Evolutionary conservation across 129 eudicot species (phyloP).

Genomic region (Mikania micrantha): DNA sequence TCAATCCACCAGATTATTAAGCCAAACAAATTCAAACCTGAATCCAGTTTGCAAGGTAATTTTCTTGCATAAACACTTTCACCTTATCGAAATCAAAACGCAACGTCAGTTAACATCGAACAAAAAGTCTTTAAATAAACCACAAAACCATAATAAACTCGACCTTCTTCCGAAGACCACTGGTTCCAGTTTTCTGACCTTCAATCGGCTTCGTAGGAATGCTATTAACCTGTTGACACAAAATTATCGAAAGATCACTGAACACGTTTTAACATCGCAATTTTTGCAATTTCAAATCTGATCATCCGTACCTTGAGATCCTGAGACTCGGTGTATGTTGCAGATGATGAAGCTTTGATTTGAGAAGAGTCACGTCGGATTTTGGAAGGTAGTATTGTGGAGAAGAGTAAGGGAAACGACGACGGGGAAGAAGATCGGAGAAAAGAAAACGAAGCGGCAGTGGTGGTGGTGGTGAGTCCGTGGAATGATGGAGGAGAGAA

Average conservation of each 20-base stretch:
- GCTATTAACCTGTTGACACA: constrained; percentile 37
- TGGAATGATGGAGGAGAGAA: constrained; percentile 21
- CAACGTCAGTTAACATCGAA: constrained; percentile 12
- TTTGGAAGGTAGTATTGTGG: constrained; percentile 16
- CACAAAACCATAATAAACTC: neutral
- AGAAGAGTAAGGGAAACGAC: constrained; percentile 7
- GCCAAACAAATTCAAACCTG: constrained; percentile 50
- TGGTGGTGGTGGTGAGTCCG: constrained; percentile 3
- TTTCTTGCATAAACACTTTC: constrained; percentile 83
- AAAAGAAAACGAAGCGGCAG: constrained; percentile 20
- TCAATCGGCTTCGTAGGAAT: constrained; percentile 83
- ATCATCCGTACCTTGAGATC: constrained; percentile 53
- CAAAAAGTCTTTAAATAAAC: neutral
- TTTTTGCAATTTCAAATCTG: neutral
- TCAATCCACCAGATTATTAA: neutral
- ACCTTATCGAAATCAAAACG: constrained; percentile 41
- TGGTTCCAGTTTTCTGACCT: constrained; percentile 98
- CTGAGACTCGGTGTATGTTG: constrained; percentile 43
- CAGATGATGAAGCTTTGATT: constrained; percentile 47
- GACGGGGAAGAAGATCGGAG: constrained; percentile 25
- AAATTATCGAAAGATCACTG: neutral
- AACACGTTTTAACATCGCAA: neutral
- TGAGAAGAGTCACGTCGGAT: constrained; percentile 2
- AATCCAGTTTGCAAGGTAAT: constrained; percentile 96
- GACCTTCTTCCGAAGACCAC: constrained; percentile 96